Percentiles rank a stretch among this genome's conserved stretches.
These are phyloP conservation scores for Suillus weaverae DNA, from an alignment of 768 basidiomycete species.

Conservation along the genomic window DNA sequence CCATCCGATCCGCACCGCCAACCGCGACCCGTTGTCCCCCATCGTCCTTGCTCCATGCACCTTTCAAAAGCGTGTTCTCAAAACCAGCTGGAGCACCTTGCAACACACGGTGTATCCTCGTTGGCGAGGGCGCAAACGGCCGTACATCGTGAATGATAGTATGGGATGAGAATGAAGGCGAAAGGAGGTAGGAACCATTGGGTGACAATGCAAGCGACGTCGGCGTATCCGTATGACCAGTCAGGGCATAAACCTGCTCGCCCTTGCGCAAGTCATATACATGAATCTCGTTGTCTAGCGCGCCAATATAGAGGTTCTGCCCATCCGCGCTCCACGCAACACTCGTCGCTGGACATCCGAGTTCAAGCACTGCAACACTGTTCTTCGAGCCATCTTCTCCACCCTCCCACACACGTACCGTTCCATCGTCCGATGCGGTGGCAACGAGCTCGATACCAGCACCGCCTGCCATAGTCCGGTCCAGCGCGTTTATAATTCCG, in stretches of 20 bases:
- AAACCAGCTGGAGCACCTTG: conserved; percentile 93
- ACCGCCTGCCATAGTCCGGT: conserved; percentile 82
- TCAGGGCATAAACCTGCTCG: conserved; percentile 74
- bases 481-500: conserved; percentile 88
- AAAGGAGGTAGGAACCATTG: conserved; percentile 81
- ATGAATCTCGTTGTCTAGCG: conserved; percentile 94
- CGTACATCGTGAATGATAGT: conserved; percentile 90
- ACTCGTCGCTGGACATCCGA: conserved; percentile 88
- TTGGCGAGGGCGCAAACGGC: conserved; percentile 87
- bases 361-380: conserved; percentile 75
- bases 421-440: conserved; percentile 91
- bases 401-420: conserved; percentile 90
- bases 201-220: conserved; percentile 93
- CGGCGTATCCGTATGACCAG: conserved; percentile 90
- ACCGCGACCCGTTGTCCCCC: conserved; percentile 81
- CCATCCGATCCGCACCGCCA: conserved; percentile 87
- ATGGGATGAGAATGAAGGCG: conserved; percentile 88
- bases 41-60: conserved; percentile 87
- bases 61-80: conserved; percentile 81
- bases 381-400: conserved; percentile 71
- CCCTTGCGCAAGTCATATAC: conserved; percentile 89
- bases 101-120: conserved; percentile 74
- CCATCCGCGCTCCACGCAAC: conserved; percentile 95
- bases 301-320: conserved; percentile 84
- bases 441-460: conserved; percentile 83